Base-by-base conservation (phyloP, 106 monocot species). In the Dendrobium catenatum region DNA sequence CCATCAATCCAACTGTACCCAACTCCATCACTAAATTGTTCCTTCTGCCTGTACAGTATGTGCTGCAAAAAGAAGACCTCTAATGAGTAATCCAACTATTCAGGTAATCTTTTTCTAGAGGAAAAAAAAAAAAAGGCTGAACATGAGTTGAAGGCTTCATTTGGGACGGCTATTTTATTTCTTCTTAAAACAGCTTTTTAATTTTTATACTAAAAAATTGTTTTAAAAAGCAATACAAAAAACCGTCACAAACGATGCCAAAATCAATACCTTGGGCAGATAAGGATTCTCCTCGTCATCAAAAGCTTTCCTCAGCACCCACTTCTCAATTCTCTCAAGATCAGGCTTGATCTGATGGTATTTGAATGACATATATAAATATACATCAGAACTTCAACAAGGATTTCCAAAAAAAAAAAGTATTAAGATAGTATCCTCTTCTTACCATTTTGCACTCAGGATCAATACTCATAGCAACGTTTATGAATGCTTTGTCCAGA, bases 11-110 rank as follows among this genome's bases (percentile, higher is more conserved):
- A 88, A 72, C 88, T 88, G 37, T 91, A 91, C 18, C 91, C 91
- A 76, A 91, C 91, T 59, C 91, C 91, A 85, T 88, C 91, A 81
- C 91, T 91, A 79, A 91, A 91, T 82, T 91, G 91, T 27, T 91
- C 91, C 74, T 91, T 91, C 68, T 91, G 88, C 70, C 91, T 88
- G 47, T 91, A 91, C 33, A 91, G 86, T 24, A 91, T 87, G 42
- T 88, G 85, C 88, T 91, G 84, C 42, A 82, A 48, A 33, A 41
- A 3, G 64, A 77, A 81, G 8, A 27, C 22, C 5, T 51, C 10
- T 11, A 22, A 13, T 41, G 10, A 78, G 9, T 48, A 51, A 10
- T 13, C 10, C 51, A 47, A 20, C 31, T 20, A 66, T 7, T 76
- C 33, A 26, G 58, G 1, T 13, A 37, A 20, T 51, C 15, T 20